Conservation (phyloP, 768 basidiomycete genomes). For the Collybia nuda region DNA sequence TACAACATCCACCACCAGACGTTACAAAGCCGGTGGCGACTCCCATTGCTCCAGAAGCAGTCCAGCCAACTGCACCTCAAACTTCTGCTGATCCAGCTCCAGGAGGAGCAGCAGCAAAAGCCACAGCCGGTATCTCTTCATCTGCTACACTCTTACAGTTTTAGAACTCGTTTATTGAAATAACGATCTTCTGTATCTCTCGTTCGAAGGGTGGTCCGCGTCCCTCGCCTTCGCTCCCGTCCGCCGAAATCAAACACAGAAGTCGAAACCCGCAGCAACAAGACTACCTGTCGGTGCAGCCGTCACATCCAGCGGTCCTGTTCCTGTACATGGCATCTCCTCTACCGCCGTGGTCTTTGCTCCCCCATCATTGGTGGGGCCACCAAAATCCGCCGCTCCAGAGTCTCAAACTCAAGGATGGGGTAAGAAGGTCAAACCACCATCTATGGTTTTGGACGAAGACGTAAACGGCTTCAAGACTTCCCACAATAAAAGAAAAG, state of each 20-base stretch:
- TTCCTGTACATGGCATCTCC: conserved; percentile 31
- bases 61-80: conserved; percentile 26
- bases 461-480: conserved; percentile 83
- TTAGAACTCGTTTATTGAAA: conserved; percentile 62
- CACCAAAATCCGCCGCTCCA: conserved; percentile 18
- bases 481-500: conserved; percentile 54
- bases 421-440: conserved; percentile 89
- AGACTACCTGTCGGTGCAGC: conserved; percentile 66
- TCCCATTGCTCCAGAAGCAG: conserved; percentile 15
- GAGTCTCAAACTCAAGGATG: conserved; percentile 57
- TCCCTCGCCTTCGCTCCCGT: conserved; percentile 87
- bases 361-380: conserved; percentile 57
- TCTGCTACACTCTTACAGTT: conserved; percentile 44
- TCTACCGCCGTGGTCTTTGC: conserved; percentile 72
- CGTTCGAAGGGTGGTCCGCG: conserved; percentile 78
- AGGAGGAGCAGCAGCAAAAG: conserved; percentile 37
- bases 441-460: conserved; percentile 87
- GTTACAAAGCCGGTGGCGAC: conserved; percentile 16
- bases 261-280: conserved; percentile 51
- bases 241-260: conserved; percentile 56
- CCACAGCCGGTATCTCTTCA: conserved; percentile 61
- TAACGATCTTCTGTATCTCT: conserved; percentile 34
- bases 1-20: conserved; percentile 17
- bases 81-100: conserved; percentile 21
- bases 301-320: conserved; percentile 39